Percentiles rank a stretch among this genome's conserved stretches.
These are phyloP conservation scores for Quercus bicolor DNA, from an alignment of 306 rosid genomes.

Conservation along the genomic window DNA sequence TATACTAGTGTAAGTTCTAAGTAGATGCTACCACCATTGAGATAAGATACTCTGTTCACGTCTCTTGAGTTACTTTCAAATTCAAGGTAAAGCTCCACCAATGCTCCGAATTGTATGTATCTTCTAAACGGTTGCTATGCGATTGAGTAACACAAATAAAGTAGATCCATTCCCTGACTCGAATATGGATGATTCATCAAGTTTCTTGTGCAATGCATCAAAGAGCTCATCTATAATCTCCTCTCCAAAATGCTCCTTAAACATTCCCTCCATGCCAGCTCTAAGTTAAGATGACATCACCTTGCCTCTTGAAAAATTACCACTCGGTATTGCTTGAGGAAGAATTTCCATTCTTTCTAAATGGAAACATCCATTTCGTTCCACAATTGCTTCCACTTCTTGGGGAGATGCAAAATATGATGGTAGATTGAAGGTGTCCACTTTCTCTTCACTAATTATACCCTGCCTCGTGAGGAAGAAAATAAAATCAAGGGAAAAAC, in stretches of 20 bases:
- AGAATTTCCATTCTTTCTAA: neutral
- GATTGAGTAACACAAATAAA: neutral
- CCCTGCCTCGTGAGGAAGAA: neutral
- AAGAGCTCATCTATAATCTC: constrained; percentile 19
- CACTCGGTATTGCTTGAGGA: too few relatives aligned
- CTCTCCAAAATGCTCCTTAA: constrained; percentile 21
- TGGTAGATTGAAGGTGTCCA: constrained; percentile 26
- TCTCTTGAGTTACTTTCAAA: too few relatives aligned
- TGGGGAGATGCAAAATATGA: constrained; percentile 5
- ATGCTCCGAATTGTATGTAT: too few relatives aligned
- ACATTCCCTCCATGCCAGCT: constrained; percentile 5
- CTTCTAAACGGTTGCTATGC: too few relatives aligned
- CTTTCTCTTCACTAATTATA: neutral
- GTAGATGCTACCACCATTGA: too few relatives aligned
- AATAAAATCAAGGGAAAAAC: too few relatives aligned
- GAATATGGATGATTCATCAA: neutral
- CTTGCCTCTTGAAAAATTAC: too few relatives aligned
- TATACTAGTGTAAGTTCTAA: too few relatives aligned
- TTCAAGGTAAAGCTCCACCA: too few relatives aligned
- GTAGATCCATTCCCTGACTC: neutral
- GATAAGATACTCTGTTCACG: too few relatives aligned
- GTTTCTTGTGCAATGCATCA: neutral
- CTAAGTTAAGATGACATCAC: neutral
- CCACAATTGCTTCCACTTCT: constrained; percentile 17
- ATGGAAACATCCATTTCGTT: constrained; percentile 8